Evolutionary conservation across 495 filamentous ascomycete genomes (phyloP), one percentile per base, ranked within the genome.

Genomic region (Penicillium lagena): DNA sequence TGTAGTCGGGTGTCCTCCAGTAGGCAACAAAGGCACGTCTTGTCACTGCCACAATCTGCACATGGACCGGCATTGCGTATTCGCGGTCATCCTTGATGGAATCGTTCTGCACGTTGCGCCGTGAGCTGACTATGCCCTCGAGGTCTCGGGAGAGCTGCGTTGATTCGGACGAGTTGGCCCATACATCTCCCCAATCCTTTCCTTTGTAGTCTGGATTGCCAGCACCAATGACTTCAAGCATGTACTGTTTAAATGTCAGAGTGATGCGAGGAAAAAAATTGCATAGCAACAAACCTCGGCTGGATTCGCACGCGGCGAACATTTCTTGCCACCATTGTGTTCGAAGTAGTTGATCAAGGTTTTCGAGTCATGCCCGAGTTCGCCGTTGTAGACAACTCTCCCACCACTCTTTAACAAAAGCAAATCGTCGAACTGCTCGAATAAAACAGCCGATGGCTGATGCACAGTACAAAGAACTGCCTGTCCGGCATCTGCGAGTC

Each of bases 391-490:
- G 12, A 85, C 78, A 28, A 70, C 68, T 35, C 78, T 65, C 12
- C 85, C 84, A n/a, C 81, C 82, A 38, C 64, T 66, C 45, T 81
- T 76, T 7, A 89, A 70, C 4, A 88, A 66, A 0, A 88, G 56
- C 7, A 88, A 67, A 9, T 78, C 67, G 51, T 88, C 84, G 41
- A 89, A 89, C 50, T 86, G 83, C 56, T 93, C 83, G 51, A 96
- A 95, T 0, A 96, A 73, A 0, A 86, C 83, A 6, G 86, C 80
- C 54, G 86, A 86, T 12, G 90, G 90, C 52, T 96, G 90, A 61
- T 96, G 90, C 50, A 95, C 96, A 0, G 90, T 96, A 64, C 86
- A 89, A 1, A 95, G 77, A 58, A 96, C 87, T n/a, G 90, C 89
- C 54, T 95, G 89, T 1, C 90, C 90, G 33, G 82, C 81, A 1